Evolutionary conservation across 805 yeast species (phyloP), one percentile per base, ranked within the genome.

Genomic region (Lipomyces japonicus): DNA sequence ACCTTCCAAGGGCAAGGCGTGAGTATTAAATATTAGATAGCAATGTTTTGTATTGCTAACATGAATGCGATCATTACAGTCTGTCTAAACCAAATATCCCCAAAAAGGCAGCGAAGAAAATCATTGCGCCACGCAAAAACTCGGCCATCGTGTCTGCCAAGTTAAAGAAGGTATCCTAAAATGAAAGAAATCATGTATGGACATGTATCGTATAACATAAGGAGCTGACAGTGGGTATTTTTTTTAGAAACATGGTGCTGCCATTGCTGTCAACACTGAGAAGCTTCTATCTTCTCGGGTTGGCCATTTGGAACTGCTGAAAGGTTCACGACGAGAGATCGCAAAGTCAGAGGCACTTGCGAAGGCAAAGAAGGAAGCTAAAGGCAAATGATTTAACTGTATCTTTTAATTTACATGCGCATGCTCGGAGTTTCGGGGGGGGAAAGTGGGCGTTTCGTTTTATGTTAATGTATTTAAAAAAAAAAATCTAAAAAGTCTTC

Each of bases 281-380:
- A 88, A 80, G 70, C 74, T 88, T 50, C 80, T 91, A 59, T 82
- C 97, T 1, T 76, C 95, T 49, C 78, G 91, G 66, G 97, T 91
- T 5, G 98, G 98, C 23, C 97, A 91, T 68, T 75, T 91, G 62
- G 98, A 91, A 70, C 66, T 91, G 35, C 72, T 91, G 57, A 89
- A 86, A 68, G 98, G 98, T 14, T 82, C 93, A 5, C 81, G 97
- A 73, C 80, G 95, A 70, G 80, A 85, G 61, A 51, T 86, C 16
- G 96, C 87, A 65, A 85, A 78, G 65, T 72, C 67, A 16, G 78
- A 73, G 57, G 80, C 78, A 66, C 63, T 62, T 41, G 55, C 53
- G 51, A 36, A 34, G 28, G 46, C 53, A 2, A 52, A 53, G 25
- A 48, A 21, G 26, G 38, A 43, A 24, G 32, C 42, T 22, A 38